Evolutionary conservation across 352 stramenopile species (phyloP).

Genomic region (Pythium pyrilobum): DNA sequence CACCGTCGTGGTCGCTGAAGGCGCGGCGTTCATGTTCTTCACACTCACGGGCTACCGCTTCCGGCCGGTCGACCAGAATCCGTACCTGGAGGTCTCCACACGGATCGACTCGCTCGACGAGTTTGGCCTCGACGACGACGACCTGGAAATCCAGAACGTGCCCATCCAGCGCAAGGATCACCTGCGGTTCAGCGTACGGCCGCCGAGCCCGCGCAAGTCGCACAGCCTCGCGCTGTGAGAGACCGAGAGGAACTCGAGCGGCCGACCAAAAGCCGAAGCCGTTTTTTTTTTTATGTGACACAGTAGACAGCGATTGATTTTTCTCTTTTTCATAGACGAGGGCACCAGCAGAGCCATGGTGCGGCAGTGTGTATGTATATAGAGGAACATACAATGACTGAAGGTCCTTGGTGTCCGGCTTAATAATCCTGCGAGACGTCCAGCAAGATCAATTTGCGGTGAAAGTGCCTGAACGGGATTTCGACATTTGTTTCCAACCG

Average conservation of each 20-base stretch:
- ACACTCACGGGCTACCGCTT: conserved; percentile 89
- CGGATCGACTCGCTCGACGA: conserved; percentile 78
- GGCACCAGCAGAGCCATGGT: no score
- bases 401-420: no score
- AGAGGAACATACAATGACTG: no score
- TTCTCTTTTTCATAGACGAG: no score
- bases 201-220: conserved; percentile 14
- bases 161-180: conserved; percentile 32
- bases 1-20: conserved; percentile 56
- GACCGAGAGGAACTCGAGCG: background rate
- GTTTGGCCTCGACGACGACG: conserved; percentile 54
- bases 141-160: conserved; percentile 32
- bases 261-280: background rate
- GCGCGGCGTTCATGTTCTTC: conserved; percentile 92
- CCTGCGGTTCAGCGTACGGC: conserved; percentile 14
- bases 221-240: conserved; percentile 1
- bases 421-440: no score
- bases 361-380: no score
- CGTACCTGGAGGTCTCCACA: conserved; percentile 84
- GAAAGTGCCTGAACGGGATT: no score
- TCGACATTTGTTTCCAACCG: no score
- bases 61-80: conserved; percentile 85
- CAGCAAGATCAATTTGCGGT: no score
- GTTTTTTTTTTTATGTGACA: background rate
- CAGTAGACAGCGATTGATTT: no score